These are phyloP conservation scores for Endotrypanum monterogeii DNA, from an alignment of 208 protist genomes.

Conservation along the genomic window DNA sequence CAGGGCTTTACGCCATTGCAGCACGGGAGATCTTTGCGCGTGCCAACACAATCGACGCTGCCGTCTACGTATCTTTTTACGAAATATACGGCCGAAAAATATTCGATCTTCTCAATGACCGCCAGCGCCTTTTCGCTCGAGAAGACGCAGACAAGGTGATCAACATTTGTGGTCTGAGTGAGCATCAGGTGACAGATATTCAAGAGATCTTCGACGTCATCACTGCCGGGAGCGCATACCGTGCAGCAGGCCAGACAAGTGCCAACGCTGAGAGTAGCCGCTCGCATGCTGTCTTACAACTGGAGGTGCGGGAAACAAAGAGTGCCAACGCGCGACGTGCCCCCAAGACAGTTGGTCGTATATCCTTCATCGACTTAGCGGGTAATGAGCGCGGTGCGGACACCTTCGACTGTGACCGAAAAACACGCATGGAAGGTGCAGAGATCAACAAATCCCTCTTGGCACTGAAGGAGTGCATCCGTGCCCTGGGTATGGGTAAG, in stretches of 20 bases:
- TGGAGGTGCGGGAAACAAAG: slow-evolving; percentile 68
- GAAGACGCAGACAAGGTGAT: slow-evolving; percentile 96
- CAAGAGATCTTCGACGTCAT: slow-evolving; percentile 93
- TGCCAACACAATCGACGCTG: slow-evolving; percentile 51
- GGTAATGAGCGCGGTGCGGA: slow-evolving; percentile 98
- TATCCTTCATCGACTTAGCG: slow-evolving; percentile 99
- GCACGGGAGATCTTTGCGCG: slow-evolving; percentile 94
- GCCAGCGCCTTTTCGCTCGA: slow-evolving; percentile 91
- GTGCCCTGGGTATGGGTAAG: slow-evolving; percentile 94
- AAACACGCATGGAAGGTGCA: slow-evolving; percentile 97
- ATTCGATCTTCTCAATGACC: slow-evolving; percentile 96
- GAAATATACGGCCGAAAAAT: slow-evolving; percentile 98
- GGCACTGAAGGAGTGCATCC: slow-evolving; percentile 99
- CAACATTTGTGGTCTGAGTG: slow-evolving; percentile 94
- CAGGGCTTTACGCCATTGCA: slow-evolving; percentile 95
- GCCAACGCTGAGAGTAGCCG: slow-evolving; percentile 93
- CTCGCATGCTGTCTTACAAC: slow-evolving; percentile 92
- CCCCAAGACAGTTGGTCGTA: slow-evolving; percentile 88
- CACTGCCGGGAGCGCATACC: slow-evolving; percentile 77
- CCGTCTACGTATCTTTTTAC: slow-evolving; percentile 93
- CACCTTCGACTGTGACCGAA: slow-evolving; percentile 93
- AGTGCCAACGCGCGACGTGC: slow-evolving; percentile 32
- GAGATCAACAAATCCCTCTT: slow-evolving; percentile 99
- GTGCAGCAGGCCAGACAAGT: slow-evolving; percentile 91
- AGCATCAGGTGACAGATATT: slow-evolving; percentile 83